A percentile compares a stretch with the other conserved stretches of the same genome.
These are phyloP conservation scores for Syncephalis fuscata DNA, from an alignment of 371 early-diverging fungal species.

Conservation along the genomic window DNA sequence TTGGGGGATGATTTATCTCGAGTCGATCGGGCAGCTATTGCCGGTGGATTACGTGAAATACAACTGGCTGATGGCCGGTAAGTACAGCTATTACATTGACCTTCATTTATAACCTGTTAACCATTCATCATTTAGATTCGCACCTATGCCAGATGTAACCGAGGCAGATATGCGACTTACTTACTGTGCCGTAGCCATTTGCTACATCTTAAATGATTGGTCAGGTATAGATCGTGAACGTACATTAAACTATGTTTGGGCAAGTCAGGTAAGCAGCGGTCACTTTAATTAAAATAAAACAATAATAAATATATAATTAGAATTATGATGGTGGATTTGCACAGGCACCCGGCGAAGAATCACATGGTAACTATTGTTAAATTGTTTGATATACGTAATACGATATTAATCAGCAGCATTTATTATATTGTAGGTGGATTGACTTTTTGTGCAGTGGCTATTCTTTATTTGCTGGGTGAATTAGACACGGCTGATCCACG, in stretches of 20 bases:
- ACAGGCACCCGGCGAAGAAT: conserved; percentile 61
- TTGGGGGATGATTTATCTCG: conserved; percentile 81
- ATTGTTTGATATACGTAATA: no score
- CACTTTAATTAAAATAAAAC: background rate
- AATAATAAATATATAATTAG: conserved; percentile 11
- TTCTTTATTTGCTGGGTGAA: conserved; percentile 52
- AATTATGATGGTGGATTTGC: conserved; percentile 71
- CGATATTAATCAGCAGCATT: no score
- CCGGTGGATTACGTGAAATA: conserved; percentile 28
- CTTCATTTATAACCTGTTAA: background rate
- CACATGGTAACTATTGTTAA: conserved; percentile 45
- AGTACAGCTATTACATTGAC: no score
- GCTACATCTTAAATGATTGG: conserved; percentile 77
- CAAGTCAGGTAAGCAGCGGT: conserved; percentile 29
- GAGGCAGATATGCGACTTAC: conserved; percentile 84
- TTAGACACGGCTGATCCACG: conserved; percentile 36
- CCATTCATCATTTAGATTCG: conserved; percentile 25
- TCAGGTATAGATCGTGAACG: conserved; percentile 46
- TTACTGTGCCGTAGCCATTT: conserved; percentile 76
- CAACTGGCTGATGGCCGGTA: conserved; percentile 70
- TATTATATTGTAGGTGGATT: conserved; percentile 41
- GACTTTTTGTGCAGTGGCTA: conserved; percentile 79
- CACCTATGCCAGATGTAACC: conserved; percentile 34
- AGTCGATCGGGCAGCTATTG: conserved; percentile 54
- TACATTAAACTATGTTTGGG: conserved; percentile 41